A percentile compares a stretch with the other conserved stretches of the same genome.
Conservation (phyloP, 495 filamentous ascomycete species). For the Penicillium lividum region DNA sequence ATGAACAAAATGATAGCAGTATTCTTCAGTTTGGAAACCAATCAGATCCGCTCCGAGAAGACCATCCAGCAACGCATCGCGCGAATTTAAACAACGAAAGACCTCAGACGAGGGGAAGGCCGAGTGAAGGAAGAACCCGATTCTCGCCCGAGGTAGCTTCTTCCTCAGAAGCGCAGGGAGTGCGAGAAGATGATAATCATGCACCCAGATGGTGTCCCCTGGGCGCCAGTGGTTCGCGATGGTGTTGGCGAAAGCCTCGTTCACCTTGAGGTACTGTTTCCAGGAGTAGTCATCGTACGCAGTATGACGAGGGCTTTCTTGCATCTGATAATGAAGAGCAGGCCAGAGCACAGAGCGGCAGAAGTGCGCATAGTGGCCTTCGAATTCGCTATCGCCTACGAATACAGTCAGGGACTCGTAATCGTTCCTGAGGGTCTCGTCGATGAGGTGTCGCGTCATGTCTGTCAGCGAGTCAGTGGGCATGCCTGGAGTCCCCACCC, state of each 20-base stretch:
- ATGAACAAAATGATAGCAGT: constrained; percentile 86
- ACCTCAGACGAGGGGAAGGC: constrained; percentile 91
- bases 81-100: constrained; percentile 78
- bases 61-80: constrained; percentile 77
- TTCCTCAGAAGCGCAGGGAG: constrained; percentile 80
- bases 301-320: constrained; percentile 91
- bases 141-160: constrained; percentile 76
- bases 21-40: constrained; percentile 87
- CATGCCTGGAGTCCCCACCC: constrained; percentile 87
- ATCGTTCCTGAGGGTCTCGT: constrained; percentile 71
- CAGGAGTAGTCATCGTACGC: constrained; percentile 94
- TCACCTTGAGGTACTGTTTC: constrained; percentile 83
- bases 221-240: constrained; percentile 82
- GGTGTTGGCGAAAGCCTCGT: constrained; percentile 82
- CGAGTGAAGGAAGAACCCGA: constrained; percentile 89
- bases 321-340: constrained; percentile 91
- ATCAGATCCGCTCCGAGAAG: constrained; percentile 89
- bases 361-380: constrained; percentile 85
- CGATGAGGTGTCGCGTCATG: constrained; percentile 69
- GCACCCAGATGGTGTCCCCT: constrained; percentile 85
- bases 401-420: constrained; percentile 77
- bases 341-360: constrained; percentile 86
- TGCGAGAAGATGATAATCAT: constrained; percentile 87
- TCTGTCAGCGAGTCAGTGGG: constrained; percentile 77
- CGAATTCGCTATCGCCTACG: constrained; percentile 79